Evolutionary conservation across 108 stramenopile genomes (phyloP), one percentile per base, ranked within the genome.

Genomic region (Conticribra guillardii): DNA sequence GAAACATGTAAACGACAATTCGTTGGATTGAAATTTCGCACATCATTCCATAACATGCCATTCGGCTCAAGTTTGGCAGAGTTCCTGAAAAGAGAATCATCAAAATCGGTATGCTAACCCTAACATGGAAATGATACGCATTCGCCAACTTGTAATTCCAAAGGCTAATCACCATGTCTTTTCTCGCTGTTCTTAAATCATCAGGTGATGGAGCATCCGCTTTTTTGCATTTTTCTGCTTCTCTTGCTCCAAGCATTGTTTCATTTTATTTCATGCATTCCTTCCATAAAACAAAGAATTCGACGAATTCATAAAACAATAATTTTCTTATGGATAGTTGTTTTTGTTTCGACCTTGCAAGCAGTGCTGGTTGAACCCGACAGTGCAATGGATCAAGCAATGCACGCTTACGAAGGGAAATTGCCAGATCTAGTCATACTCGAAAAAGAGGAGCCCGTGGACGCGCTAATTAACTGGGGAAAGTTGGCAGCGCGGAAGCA

Each of bases 401-500:
- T 82, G 71, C 82, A 82, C 62, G 50, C 41, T 11, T 69, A 68
- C 41, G 73, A 79, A 52, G 82, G 82, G 21, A 83, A 70, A 45
- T 59, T 80, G 34, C 78, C 77, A 7, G 71, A 80, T 65, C 52
- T 83, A 14, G 32, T 71, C n/a, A 71, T 83, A 22, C 64, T 67
- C 26, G 82, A 83, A 70, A 79, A 62, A 22, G 72, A 83, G 51
- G 74, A 83, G 34, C 79, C 79, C 19, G 79, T 75, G 5, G 82
- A 83, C 53, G 82, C 79, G 0, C 54, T 83, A 4, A 37, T 79
- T 8, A 74, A 80, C 32, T 83, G 82, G 82, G 79, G 67, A 34
- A 83, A 75, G 47, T 27, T 60, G 34, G 82, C 69, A 18, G 60
- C 67, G 28, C 66, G 73, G 27, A 69, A 83, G 23, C 79, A 80